phyloP scores from a whole-genome alignment of 805 yeast species.

The Sungouiella blattae region DNA sequence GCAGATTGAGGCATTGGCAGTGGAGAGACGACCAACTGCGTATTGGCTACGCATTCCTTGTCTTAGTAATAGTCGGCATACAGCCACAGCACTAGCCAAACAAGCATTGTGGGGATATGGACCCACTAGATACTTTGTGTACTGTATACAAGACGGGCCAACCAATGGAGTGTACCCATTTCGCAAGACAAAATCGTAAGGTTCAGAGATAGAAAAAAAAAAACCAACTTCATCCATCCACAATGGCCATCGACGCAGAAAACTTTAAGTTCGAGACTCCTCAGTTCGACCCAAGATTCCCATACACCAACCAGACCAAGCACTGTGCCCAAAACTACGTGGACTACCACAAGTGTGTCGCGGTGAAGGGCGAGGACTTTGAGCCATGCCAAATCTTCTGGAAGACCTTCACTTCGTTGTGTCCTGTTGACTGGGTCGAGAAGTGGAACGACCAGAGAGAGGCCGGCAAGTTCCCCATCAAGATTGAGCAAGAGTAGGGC shows the following conservation, averaged over 20 bases:
- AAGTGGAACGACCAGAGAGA: constrained; percentile 87
- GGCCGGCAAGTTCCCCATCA: constrained; percentile 45
- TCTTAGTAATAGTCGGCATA: too few relatives aligned
- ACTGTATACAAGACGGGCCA: constrained; percentile 8
- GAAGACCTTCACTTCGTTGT: constrained; percentile 82
- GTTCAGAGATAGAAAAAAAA: constrained; percentile 6
- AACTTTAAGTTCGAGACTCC: constrained; percentile 41
- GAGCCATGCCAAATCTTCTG: constrained; percentile 96
- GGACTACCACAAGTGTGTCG: constrained; percentile 96
- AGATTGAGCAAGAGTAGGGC: constrained; percentile 20
- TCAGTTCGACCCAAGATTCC: constrained; percentile 50
- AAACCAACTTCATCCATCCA: constrained; percentile 6
- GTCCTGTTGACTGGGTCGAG: constrained; percentile 83
- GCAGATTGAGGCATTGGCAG: too few relatives aligned
- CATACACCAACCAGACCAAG: constrained; percentile 95
- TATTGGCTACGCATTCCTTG: too few relatives aligned
- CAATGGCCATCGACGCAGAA: constrained; percentile 38
- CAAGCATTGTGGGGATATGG: too few relatives aligned
- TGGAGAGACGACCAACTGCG: too few relatives aligned
- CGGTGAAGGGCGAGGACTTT: constrained; percentile 96
- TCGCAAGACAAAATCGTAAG: constrained; percentile 16
- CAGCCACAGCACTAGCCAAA: too few relatives aligned
- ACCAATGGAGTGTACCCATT: constrained; percentile 21
- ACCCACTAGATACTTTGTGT: too few relatives aligned
- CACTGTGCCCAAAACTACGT: constrained; percentile 98